Evolutionary conservation across 805 yeast species (phyloP).

Genomic region (Clavispora asparagi): DNA sequence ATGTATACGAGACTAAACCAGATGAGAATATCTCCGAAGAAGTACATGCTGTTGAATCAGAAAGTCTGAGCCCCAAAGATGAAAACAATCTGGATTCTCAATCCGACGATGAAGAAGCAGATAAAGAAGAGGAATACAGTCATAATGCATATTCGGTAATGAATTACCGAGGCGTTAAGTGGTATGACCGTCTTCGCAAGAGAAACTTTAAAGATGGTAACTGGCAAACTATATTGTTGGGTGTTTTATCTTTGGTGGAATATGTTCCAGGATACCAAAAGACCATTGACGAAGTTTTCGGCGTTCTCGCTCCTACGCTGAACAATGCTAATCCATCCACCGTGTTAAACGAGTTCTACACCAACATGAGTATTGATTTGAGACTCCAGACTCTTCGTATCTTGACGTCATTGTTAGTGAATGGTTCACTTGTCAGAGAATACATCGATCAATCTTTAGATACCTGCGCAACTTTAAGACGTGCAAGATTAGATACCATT

Average conservation of each 20-base stretch:
- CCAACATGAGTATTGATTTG: constrained; percentile 44
- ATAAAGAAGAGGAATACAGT: constrained; percentile 6
- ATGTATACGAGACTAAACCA: neutral
- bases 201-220: constrained; percentile 77
- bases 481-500: constrained; percentile 60
- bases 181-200: constrained; percentile 75
- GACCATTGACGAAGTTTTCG: constrained; percentile 47
- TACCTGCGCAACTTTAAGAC: constrained; percentile 53
- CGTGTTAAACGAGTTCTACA: constrained; percentile 51
- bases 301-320: constrained; percentile 50
- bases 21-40: neutral
- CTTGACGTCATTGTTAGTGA: constrained; percentile 56
- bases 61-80: neutral
- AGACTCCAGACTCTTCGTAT: constrained; percentile 57
- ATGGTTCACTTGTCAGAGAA: constrained; percentile 53
- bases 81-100: neutral
- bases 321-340: constrained; percentile 45
- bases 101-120: constrained; percentile 23
- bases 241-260: constrained; percentile 59
- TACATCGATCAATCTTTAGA: constrained; percentile 68
- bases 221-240: constrained; percentile 77
- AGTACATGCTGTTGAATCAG: neutral
- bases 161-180: constrained; percentile 55
- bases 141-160: constrained; percentile 46
- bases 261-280: constrained; percentile 50